Conservation (phyloP, 2,329 filamentous ascomycete genomes). For the Thermomyces lanuginosus region DNA sequence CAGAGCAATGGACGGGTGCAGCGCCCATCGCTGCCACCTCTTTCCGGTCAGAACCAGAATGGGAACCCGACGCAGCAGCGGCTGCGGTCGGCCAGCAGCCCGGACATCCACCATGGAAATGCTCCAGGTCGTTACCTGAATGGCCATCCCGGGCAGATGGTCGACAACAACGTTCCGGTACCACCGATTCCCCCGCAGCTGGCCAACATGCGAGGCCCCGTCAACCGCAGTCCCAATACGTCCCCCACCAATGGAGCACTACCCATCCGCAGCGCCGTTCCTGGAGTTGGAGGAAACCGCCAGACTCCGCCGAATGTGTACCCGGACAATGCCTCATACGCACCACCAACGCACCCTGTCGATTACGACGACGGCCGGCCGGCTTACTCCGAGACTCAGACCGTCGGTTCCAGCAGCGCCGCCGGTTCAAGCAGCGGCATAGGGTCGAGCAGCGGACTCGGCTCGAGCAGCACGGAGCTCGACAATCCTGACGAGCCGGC, state of each 20-base stretch:
- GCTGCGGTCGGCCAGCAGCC: slow-evolving; percentile 83
- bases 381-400: slow-evolving; percentile 4
- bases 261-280: slow-evolving; percentile 51
- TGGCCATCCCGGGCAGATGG: slow-evolving; percentile 39
- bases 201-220: slow-evolving; percentile 41
- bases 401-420: slow-evolving; percentile 5
- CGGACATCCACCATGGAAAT: slow-evolving; percentile 61
- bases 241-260: slow-evolving; percentile 55
- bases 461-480: slow-evolving; percentile 3
- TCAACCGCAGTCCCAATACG: slow-evolving; percentile 63
- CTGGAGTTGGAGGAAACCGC: slow-evolving; percentile 44
- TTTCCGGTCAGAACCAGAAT: slow-evolving; percentile 41
- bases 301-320: slow-evolving; percentile 26
- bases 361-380: too few relatives aligned
- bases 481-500: slow-evolving; percentile 25
- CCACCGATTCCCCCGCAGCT: slow-evolving; percentile 61
- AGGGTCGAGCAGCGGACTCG: slow-evolving; percentile 4
- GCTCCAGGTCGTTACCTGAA: slow-evolving; percentile 30
- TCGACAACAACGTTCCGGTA: slow-evolving; percentile 46
- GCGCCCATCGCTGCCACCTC: slow-evolving; percentile 63
- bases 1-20: slow-evolving; percentile 45
- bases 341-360: too few relatives aligned
- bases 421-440: too few relatives aligned
- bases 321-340: too few relatives aligned
- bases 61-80: slow-evolving; percentile 44